A percentile compares a stretch with the other conserved stretches of the same genome.
phyloP scores from a whole-genome alignment of 2,329 filamentous ascomycete genomes.

The Penicillium sp. region DNA sequence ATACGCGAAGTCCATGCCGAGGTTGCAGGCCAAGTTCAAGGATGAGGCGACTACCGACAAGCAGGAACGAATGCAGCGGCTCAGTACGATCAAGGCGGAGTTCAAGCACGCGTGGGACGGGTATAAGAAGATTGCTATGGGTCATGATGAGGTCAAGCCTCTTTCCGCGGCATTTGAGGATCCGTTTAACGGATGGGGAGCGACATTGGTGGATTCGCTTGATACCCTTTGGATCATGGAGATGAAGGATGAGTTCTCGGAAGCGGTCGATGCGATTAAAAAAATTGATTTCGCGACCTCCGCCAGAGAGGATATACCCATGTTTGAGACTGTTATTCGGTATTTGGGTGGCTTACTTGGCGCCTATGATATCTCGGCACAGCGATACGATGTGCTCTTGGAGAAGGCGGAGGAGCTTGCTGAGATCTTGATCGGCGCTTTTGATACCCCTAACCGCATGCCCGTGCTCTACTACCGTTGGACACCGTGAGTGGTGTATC shows the following conservation, averaged over 20 bases:
- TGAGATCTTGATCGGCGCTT: constrained; percentile 76
- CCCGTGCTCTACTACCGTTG: constrained; percentile 78
- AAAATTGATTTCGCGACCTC: constrained; percentile 82
- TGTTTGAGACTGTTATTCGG: constrained; percentile 90
- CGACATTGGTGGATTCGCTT: constrained; percentile 77
- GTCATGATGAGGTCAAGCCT: constrained; percentile 82
- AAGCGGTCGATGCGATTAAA: constrained; percentile 68
- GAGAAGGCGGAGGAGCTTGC: constrained; percentile 78
- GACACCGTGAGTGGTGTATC: constrained; percentile 57
- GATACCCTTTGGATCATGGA: constrained; percentile 90
- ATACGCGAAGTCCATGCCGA: constrained; percentile 67
- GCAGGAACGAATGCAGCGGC: constrained; percentile 63
- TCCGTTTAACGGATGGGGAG: constrained; percentile 89
- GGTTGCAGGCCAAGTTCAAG: constrained; percentile 71
- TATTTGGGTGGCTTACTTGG: constrained; percentile 84
- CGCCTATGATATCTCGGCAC: constrained; percentile 82
- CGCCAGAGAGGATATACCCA: constrained; percentile 68
- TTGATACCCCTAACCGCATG: constrained; percentile 94
- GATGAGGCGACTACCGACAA: constrained; percentile 62
- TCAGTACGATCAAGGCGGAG: constrained; percentile 68
- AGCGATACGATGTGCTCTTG: constrained; percentile 66
- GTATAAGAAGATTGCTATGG: constrained; percentile 78
- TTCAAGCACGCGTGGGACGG: constrained; percentile 79
- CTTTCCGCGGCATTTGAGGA: constrained; percentile 67
- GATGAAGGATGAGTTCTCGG: constrained; percentile 74